A percentile compares a stretch with the other conserved stretches of the same genome.
Conservation (phyloP, 1,139 yeast species). For the Candida glucosophila region DNA sequence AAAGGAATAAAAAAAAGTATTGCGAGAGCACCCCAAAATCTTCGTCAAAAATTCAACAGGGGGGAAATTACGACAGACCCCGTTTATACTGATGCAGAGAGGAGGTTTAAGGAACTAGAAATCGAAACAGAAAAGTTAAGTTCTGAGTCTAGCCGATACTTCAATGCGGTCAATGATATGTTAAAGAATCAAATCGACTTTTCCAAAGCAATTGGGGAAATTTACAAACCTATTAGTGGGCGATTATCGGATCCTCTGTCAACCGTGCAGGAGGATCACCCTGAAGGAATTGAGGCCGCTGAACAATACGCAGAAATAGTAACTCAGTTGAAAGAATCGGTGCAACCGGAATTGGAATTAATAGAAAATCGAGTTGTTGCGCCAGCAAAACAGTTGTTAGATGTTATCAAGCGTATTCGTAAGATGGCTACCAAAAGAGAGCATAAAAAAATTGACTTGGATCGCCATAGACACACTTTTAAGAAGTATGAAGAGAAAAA, state of each 20-base stretch:
- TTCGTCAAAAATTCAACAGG: slow-evolving; percentile 75
- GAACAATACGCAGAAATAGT: slow-evolving; percentile 88
- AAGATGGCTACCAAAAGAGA: slow-evolving; percentile 94
- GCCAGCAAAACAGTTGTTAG: slow-evolving; percentile 87
- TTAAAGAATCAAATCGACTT: slow-evolving; percentile 87
- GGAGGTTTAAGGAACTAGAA: slow-evolving; percentile 90
- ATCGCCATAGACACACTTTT: slow-evolving; percentile 65
- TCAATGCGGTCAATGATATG: slow-evolving; percentile 88
- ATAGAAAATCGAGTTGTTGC: slow-evolving; percentile 82
- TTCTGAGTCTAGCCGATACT: slow-evolving; percentile 84
- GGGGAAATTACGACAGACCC: slow-evolving; percentile 81
- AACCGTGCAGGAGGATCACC: slow-evolving; percentile 82
- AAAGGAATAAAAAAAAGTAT: slow-evolving; percentile 87
- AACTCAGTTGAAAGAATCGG: slow-evolving; percentile 70
- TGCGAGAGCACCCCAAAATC: slow-evolving; percentile 75
- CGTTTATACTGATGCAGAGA: slow-evolving; percentile 89
- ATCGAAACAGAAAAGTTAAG: slow-evolving; percentile 81
- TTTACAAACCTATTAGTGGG: slow-evolving; percentile 93
- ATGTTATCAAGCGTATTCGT: slow-evolving; percentile 71
- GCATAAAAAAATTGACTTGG: slow-evolving; percentile 91
- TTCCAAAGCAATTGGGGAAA: slow-evolving; percentile 88
- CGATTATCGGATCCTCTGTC: slow-evolving; percentile 84
- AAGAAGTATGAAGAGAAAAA: slow-evolving; percentile 73
- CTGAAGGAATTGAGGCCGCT: slow-evolving; percentile 91
- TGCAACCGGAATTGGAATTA: slow-evolving; percentile 88